Evolutionary conservation across 495 filamentous ascomycete species (phyloP), one percentile per base, ranked within the genome.

Genomic region (Amniculicola lignicola): DNA sequence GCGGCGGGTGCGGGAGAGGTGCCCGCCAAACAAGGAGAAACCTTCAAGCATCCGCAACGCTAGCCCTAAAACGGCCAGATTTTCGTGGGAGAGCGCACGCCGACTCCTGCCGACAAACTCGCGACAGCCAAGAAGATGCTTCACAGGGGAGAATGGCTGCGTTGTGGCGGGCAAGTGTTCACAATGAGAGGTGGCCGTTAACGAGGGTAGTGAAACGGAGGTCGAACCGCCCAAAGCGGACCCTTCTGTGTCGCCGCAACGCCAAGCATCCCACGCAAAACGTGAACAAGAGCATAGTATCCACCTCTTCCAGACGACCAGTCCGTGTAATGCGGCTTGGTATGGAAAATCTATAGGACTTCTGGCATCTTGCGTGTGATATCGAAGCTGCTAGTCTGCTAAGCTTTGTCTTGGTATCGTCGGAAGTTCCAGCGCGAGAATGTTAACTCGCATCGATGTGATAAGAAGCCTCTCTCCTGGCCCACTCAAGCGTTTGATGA

Each of bases 191-290:
- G 44, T 28, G 33, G 16, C 35, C 1, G 33, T 31, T 16, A 36
- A 12, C 31, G 36, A 7, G 24, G 23, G 23, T 10, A 12, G 14
- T 44, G 46, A 51, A 57, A 50, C 45, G 25, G 22, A 12, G 19
- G 45, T 51, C 38, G 54, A 57, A 57, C 50, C 54, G 46, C 25
- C 24, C 38, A 42, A 57, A 50, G 54, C 54, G 54, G 54, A 57
- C 44, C 54, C 44, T 25, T 16, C 33, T 42, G 45, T 28, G 31
- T 23, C 25, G 43, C 9, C 3, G 18, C 14, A 25, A 27, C 21
- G 54, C 54, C 46, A 51, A 51, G 54, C 46, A 57, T 42, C 54
- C 45, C 54, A 57, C 54, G 54, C 36, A 27, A 43, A 44, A 51
- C 54, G 27, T 28, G 3, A 22, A 14, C 14, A 36, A 50, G 36